Conservation (phyloP, 2,329 filamentous ascomycete genomes). For the Exophiala sp. region DNA sequence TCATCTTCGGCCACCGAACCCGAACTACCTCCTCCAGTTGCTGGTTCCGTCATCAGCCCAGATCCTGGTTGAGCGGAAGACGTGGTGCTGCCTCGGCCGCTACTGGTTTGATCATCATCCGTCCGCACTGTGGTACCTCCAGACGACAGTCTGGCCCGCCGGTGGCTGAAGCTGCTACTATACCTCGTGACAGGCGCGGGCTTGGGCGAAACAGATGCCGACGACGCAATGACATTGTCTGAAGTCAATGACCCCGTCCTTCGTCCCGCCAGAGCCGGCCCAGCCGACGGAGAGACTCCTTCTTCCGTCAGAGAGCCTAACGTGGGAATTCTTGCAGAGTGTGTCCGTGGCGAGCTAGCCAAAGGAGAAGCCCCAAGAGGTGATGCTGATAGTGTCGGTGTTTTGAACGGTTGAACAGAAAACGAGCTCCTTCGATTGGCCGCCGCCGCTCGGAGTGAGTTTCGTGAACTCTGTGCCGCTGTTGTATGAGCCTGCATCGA, state of each 20-base stretch:
- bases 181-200: constrained; percentile 74
- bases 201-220: constrained; percentile 69
- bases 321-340: constrained; percentile 37
- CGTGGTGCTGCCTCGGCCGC: constrained; percentile 49
- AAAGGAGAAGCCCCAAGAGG: constrained; percentile 53
- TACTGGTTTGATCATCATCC: constrained; percentile 52
- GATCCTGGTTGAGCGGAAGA: constrained; percentile 65
- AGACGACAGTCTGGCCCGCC: constrained; percentile 70
- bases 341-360: constrained; percentile 50
- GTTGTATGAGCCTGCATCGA: constrained; percentile 41
- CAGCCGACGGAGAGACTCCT: constrained; percentile 37
- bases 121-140: constrained; percentile 56
- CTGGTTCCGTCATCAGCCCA: constrained; percentile 61
- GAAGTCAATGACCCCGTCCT: constrained; percentile 49
- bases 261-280: constrained; percentile 34
- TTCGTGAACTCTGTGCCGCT: constrained; percentile 43
- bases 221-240: constrained; percentile 58
- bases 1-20: constrained; percentile 72
- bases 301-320: constrained; percentile 38
- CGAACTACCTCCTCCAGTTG: constrained; percentile 56
- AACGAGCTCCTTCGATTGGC: constrained; percentile 69
- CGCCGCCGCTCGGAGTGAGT: constrained; percentile 43
- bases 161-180: constrained; percentile 89
- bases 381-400: constrained; percentile 86
- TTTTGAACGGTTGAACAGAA: constrained; percentile 94